A percentile compares a stretch with the other conserved stretches of the same genome.
Conservation (phyloP, 805 yeast species). For the Suhomyces xylopsoci region DNA sequence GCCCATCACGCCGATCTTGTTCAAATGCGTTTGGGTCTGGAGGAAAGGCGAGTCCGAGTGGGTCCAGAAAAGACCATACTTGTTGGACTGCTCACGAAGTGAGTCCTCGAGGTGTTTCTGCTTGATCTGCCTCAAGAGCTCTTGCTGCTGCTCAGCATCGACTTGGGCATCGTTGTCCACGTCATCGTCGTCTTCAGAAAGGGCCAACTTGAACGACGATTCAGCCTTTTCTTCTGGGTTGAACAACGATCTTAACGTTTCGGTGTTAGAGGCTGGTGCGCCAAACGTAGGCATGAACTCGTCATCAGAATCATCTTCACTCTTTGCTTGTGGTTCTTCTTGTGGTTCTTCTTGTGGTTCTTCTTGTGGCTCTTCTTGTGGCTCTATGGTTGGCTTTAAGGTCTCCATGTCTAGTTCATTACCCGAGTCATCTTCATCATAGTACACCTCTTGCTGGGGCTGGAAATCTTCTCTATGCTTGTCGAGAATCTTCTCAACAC, state of each 20-base stretch:
- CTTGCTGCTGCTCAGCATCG: slow-evolving; percentile 21
- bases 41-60: slow-evolving; percentile 86
- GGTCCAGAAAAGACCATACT: slow-evolving; percentile 66
- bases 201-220: slow-evolving; percentile 36
- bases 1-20: slow-evolving; percentile 44
- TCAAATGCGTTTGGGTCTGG: slow-evolving; percentile 77
- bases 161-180: slow-evolving; percentile 31
- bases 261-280: slow-evolving; percentile 45
- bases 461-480: slow-evolving; percentile 11
- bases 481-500: slow-evolving; percentile 13
- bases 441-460: slow-evolving; percentile 30
- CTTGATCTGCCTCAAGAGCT: slow-evolving; percentile 29
- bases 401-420: slow-evolving; percentile 36
- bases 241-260: slow-evolving; percentile 59
- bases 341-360: slow-evolving; percentile 21
- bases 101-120: slow-evolving; percentile 28
- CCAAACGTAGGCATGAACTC: slow-evolving; percentile 60
- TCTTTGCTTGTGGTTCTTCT: slow-evolving; percentile 14
- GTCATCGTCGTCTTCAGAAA: slow-evolving; percentile 45
- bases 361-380: slow-evolving; percentile 23
- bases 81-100: slow-evolving; percentile 17
- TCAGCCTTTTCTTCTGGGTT: slow-evolving; percentile 32
- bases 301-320: slow-evolving; percentile 23
- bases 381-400: slow-evolving; percentile 8
- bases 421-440: slow-evolving; percentile 40